These are phyloP conservation scores for Colletotrichum theobromicola DNA, from an alignment of 2,329 filamentous ascomycete species.

Conservation along the genomic window DNA sequence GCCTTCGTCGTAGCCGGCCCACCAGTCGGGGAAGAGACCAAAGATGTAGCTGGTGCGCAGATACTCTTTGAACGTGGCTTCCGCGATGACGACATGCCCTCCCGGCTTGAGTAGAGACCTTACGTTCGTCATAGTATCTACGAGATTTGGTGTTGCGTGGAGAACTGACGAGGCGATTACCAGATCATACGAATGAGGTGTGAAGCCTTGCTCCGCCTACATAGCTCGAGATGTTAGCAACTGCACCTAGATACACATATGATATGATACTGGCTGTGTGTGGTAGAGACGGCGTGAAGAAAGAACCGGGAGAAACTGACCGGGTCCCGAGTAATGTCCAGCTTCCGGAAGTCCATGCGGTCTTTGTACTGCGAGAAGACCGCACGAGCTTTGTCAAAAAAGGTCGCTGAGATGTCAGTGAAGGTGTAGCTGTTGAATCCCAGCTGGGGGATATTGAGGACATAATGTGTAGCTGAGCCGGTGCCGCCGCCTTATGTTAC, in stretches of 20 bases:
- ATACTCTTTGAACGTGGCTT: background rate
- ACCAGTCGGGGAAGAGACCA: conserved; percentile 35
- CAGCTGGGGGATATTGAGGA: background rate
- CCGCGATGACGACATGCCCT: conserved; percentile 25
- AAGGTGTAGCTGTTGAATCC: conserved; percentile 25
- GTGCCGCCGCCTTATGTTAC: background rate
- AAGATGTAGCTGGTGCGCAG: conserved; percentile 22
- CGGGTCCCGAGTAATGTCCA: conserved; percentile 36
- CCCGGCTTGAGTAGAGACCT: conserved; percentile 32
- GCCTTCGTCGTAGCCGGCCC: conserved; percentile 28
- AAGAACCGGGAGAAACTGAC: background rate
- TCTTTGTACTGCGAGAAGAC: background rate
- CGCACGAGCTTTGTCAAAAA: conserved; percentile 29
- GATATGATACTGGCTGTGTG: background rate
- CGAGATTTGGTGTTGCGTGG: conserved; percentile 30
- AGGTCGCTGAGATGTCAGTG: conserved; percentile 27
- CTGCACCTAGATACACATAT: background rate
- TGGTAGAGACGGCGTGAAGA: background rate
- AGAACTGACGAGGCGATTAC: conserved; percentile 33
- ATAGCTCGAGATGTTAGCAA: background rate
- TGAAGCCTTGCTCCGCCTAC: conserved; percentile 29
- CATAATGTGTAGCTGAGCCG: background rate
- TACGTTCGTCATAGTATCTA: conserved; percentile 26
- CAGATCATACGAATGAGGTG: conserved; percentile 29
- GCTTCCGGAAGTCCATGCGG: conserved; percentile 10